Evolutionary conservation across 208 protist species (phyloP), one percentile per base, ranked within the genome.

Genomic region (Leishmania mexicana): DNA sequence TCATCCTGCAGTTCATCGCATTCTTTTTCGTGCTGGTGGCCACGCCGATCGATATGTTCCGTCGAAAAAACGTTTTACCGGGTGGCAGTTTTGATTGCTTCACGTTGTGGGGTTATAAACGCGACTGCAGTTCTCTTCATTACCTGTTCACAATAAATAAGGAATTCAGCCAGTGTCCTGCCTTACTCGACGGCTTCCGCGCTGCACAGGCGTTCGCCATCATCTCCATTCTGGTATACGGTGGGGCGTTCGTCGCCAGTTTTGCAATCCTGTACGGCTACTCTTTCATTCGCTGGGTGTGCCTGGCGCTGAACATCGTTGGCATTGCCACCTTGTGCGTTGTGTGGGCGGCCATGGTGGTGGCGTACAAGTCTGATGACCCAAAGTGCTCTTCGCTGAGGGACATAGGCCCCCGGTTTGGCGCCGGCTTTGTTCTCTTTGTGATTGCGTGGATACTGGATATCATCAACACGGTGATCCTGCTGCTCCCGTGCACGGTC

Each of bases 261-360:
- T 21, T 51, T 67, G 68, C n/a, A n/a, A n/a, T n/a, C n/a, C 78
- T 82, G 70, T 92, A 83, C 83, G 91, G 87, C 88, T 89, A 75
- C 40, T 19, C 31, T 6, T 91, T 85, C 81, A 51, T 85, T 74
- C 81, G 75, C 60, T 90, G 81, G 72, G 19, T 85, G 4, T 87
- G 83, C 57, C n/a, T 80, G 53, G 35, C 86, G 15, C 70, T 95
- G 40, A 89, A 83, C 79, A 72, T 83, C n/a, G 62, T 82, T 31
- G 74, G 74, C 38, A 79, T 86, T 47, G 35, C 70, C 31, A 76
- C 81, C 15, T 45, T 80, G n/a, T 40, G 51, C 54, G 47, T 88
- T 19, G 75, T 78, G n/a, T 95, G 89, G 89, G 81, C 71, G 21
- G 49, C 76, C 31, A 89, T 92, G 85, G 51, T 81, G 3, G 53